Evolutionary conservation across 2,329 filamentous ascomycete genomes (phyloP).

Genomic region (Uncinocarpus reesii): DNA sequence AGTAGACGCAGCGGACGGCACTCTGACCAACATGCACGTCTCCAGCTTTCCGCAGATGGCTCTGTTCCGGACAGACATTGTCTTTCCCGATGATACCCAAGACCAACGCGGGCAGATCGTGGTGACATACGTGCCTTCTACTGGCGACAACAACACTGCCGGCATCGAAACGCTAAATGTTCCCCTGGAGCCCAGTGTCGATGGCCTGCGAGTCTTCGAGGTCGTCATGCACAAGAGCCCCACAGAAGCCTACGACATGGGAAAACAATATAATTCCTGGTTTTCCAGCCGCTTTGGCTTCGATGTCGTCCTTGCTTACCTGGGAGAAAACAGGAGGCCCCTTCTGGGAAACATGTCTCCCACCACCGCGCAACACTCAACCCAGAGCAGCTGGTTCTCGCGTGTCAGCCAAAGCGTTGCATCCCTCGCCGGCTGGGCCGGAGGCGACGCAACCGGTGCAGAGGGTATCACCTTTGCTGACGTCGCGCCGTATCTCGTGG

Average conservation of each 20-base stretch:
- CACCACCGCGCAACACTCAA: slow-evolving; percentile 24
- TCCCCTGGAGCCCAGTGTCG: slow-evolving; percentile 46
- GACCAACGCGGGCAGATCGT: slow-evolving; percentile 29
- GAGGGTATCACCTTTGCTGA: slow-evolving; percentile 61
- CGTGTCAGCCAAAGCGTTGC: slow-evolving; percentile 14
- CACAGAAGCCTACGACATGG: slow-evolving; percentile 54
- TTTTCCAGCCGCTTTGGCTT: slow-evolving; percentile 59
- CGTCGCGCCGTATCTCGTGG: slow-evolving; percentile 62
- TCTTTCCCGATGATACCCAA: slow-evolving; percentile 19
- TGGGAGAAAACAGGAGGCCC: slow-evolving; percentile 50
- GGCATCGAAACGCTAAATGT: slow-evolving; percentile 39
- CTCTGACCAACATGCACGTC: slow-evolving; percentile 51
- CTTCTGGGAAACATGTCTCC: slow-evolving; percentile 54
- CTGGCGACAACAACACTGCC: slow-evolving; percentile 21
- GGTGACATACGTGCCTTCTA: slow-evolving; percentile 32
- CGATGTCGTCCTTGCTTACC: slow-evolving; percentile 51
- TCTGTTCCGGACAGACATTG: slow-evolving; percentile 53
- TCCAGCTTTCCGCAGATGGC: slow-evolving; percentile 48
- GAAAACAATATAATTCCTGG: slow-evolving; percentile 50
- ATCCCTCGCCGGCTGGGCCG: neutral
- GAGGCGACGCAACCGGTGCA: neutral
- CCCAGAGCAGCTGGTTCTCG: slow-evolving; percentile 17
- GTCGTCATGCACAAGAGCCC: slow-evolving; percentile 52
- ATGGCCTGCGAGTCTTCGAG: slow-evolving; percentile 39
- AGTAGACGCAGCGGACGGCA: slow-evolving; percentile 29